phyloP scores from a whole-genome alignment of 2,329 filamentous ascomycete species.

The Ceratocystis variospora region DNA sequence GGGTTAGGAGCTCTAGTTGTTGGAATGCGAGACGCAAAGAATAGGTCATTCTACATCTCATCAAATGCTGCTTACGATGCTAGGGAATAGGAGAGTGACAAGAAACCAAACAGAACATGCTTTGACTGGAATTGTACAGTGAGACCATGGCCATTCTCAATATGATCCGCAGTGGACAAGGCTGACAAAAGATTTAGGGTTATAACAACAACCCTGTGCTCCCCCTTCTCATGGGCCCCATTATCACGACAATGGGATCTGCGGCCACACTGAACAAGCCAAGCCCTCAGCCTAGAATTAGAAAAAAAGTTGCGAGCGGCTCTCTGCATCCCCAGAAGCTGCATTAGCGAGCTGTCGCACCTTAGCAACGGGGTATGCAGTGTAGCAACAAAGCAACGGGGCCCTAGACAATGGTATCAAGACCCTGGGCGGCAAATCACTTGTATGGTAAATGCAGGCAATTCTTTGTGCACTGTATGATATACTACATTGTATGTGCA shows the following conservation, averaged over 20 bases:
- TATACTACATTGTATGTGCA: background rate
- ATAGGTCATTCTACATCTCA: too few relatives aligned
- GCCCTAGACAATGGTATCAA: background rate
- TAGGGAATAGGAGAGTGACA: too few relatives aligned
- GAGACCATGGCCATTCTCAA: background rate
- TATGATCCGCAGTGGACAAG: too few relatives aligned
- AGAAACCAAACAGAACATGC: background rate
- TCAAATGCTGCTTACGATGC: too few relatives aligned
- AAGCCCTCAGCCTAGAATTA: background rate
- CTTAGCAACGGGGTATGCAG: constrained; percentile 6
- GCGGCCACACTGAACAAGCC: background rate
- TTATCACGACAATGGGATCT: background rate
- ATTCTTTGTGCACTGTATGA: background rate
- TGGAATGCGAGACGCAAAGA: background rate
- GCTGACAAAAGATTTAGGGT: too few relatives aligned
- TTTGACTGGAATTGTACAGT: background rate
- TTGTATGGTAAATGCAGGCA: background rate
- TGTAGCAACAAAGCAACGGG: background rate
- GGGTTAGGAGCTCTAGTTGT: background rate
- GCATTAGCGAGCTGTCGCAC: constrained; percentile 9
- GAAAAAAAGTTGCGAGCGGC: constrained; percentile 6
- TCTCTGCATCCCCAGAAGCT: constrained; percentile 4
- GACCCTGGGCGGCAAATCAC: background rate
- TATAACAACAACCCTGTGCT: background rate
- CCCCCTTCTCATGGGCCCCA: background rate